These are phyloP conservation scores for Wickerhamiella sorbophila DNA, from an alignment of 805 yeast genomes.

Conservation along the genomic window DNA sequence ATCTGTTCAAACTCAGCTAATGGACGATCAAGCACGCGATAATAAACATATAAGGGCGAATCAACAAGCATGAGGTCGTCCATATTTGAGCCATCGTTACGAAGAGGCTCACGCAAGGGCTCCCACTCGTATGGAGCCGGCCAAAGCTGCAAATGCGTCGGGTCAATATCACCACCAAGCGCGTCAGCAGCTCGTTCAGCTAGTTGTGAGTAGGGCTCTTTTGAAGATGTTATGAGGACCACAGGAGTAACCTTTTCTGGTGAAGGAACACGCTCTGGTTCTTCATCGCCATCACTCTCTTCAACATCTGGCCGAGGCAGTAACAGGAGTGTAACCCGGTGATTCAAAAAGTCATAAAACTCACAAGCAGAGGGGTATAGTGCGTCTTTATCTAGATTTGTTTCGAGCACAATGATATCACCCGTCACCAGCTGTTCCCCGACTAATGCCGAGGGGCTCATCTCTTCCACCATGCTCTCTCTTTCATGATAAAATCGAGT, in stretches of 20 bases:
- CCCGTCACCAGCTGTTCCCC: constrained; percentile 19
- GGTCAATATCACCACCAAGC: constrained; percentile 42
- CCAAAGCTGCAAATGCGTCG: constrained; percentile 51
- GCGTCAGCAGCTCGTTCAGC: constrained; percentile 44
- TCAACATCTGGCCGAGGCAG: constrained; percentile 4
- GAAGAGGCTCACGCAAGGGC: constrained; percentile 1
- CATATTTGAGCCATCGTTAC: constrained; percentile 10
- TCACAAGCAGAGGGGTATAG: constrained; percentile 8
- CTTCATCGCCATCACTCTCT: constrained; percentile 16
- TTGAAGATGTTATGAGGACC: constrained; percentile 52
- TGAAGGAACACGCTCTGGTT: neutral
- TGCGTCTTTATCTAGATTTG: constrained; percentile 1
- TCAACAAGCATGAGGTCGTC: constrained; percentile 9
- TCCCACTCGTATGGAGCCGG: constrained; percentile 26
- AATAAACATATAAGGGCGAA: constrained; percentile 34
- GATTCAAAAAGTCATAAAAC: constrained; percentile 24
- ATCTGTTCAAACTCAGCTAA: constrained; percentile 65
- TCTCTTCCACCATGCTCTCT: neutral
- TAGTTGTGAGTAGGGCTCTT: constrained; percentile 43
- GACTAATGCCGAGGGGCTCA: neutral
- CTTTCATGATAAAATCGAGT: neutral
- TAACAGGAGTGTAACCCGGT: constrained; percentile 18
- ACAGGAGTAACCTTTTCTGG: constrained; percentile 5
- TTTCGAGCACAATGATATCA: constrained; percentile 26
- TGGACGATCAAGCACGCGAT: constrained; percentile 63